Evolutionary conservation across 129 eudicot species (phyloP), one percentile per base, ranked within the genome.

Genomic region (Cynara cardunculus): DNA sequence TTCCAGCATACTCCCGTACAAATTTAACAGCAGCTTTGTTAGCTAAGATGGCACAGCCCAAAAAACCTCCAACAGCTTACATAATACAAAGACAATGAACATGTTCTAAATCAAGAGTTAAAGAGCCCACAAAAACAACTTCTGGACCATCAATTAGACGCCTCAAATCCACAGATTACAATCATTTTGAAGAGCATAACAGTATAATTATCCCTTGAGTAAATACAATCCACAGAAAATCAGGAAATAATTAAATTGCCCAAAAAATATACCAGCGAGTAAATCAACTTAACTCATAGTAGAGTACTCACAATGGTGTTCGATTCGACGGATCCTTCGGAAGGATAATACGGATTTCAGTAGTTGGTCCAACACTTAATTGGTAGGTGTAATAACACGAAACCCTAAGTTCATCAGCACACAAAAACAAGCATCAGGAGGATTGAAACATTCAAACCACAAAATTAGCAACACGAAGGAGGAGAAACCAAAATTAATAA

Each of bases 351-450:
- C 75, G 65, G 74, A 41, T 5, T 30, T 49, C 2, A 28, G 75
- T 27, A 81, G 70, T 7, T 73, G 25, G 10, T 56, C 46, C 24
- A 56, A 78, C 25, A 35, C 49, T 71, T 25, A 66, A 78, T 59
- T 19, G 65, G 30, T 11, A 65, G 66, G 53, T 19, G 74, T 10
- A 32, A 56, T 82, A 82, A 53, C 59, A 75, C 26, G 73, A 82
- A 82, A 82, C 85, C 85, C 85, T 82, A 82, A 76, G 73, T 69
- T 69, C 81, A 82, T 21, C 32, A 76, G 71, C 77, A 82, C 72
- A 82, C n/a, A 69, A 34, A 49, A 28, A 76, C 75, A 75, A 24
- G 64, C 78, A 72, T 71, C 59, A 59, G 78, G 30, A 80, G 71
- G 25, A 34, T 39, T 26, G n/a, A 53, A 78, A 19, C 32, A 25